Percentiles rank a stretch among this genome's conserved stretches.
These are phyloP conservation scores for Picochlorum costavermella DNA, from an alignment of 139 green algal species.

Conservation along the genomic window DNA sequence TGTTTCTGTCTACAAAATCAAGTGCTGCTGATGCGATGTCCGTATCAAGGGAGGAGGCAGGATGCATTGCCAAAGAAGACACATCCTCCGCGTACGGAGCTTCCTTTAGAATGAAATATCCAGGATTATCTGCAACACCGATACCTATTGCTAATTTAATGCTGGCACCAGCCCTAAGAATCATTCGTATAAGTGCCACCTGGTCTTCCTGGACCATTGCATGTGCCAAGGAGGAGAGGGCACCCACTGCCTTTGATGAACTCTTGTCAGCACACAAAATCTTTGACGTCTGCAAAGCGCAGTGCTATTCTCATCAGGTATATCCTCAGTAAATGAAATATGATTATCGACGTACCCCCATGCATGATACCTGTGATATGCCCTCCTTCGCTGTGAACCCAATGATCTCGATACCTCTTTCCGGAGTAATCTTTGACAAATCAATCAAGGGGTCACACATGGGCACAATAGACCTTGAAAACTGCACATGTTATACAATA, in stretches of 20 bases:
- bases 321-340: background rate
- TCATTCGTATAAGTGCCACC: conserved; percentile 13
- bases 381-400: background rate
- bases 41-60: background rate
- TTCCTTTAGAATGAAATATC: background rate
- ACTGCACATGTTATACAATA: conserved; percentile 18
- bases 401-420: conserved; percentile 2
- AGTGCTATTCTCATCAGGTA: too few relatives aligned
- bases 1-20: background rate
- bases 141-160: background rate
- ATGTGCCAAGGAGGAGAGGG: conserved; percentile 13
- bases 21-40: background rate
- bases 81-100: background rate
- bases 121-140: background rate
- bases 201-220: conserved; percentile 6
- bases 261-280: conserved; percentile 24
- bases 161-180: background rate
- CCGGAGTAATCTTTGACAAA: background rate
- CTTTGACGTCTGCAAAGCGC: background rate
- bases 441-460: background rate
- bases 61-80: background rate
- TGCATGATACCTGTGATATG: background rate
- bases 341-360: background rate
- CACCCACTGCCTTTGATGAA: background rate
- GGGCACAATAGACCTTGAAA: conserved; percentile 13